Evolutionary conservation across 257 asterid species (phyloP), one percentile per base, ranked within the genome.

Genomic region (Parsonsia alboflavescens): DNA sequence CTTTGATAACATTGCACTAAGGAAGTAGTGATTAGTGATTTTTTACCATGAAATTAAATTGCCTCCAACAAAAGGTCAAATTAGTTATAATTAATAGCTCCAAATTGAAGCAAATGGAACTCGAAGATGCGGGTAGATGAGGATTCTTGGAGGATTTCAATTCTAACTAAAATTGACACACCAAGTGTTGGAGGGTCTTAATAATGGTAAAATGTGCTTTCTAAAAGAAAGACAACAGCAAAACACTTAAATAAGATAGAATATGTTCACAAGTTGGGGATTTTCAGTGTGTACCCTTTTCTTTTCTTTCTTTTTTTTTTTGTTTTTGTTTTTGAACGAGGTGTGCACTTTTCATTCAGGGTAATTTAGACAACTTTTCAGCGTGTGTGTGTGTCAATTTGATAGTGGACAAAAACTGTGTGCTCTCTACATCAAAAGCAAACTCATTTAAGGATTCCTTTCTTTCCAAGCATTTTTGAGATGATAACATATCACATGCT

Each of bases 111-210:
- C 46, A 44, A 54, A 63, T 80, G 62, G 12, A 80, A 73, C 70
- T 30, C 66, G 56, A 54, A 76, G 36, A n/a, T 56, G 62, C 62
- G 71, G 84, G 85, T 76, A 9, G 80, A 65, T 79, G 78, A 77
- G 65, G 86, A 79, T 77, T 79, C 61, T 39, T 70, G 42, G 62
- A 30, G 46, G 78, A 74, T 79, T 70, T 74, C 66, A 73, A 48
- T 69, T 49, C 45, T 39, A 36, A 57, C 41, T 52, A 68, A 57
- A 77, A 70, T 66, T 71, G 77, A 64, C 83, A 61, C 68, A 5
- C 10, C 17, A 54, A 41, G 28, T 16, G 30, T 39, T 9, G 48
- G 52, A 9, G 52, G 28, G 21, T 61, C 8, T 28, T 26, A 15
- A 41, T 68, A 70, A 65, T 58, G 22, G 16, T 10, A 11, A 42